Evolutionary conservation across 306 rosid genomes (phyloP), one percentile per base, ranked within the genome.

Genomic region (Lathyrus aphaca): DNA sequence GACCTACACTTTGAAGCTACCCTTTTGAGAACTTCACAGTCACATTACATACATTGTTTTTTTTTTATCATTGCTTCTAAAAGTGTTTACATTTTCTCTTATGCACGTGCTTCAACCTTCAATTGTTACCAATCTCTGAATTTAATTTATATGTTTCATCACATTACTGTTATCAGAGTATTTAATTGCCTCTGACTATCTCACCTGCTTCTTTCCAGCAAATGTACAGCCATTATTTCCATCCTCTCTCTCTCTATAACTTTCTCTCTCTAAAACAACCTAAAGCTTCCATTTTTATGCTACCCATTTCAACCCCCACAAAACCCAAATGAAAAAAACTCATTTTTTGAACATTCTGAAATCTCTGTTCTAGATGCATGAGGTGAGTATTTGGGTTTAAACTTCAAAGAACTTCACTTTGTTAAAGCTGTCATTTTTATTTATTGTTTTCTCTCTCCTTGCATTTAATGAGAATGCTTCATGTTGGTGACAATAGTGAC

Each of bases 71-170:
- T 67, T 74, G 64, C 64, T 8, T 64, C 15, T 42, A 10, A 48
- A 62, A 61, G 73, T 69, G 19, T 69, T 64, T 54, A 58, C 30
- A 35, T 42, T 42, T 42, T 42, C 90, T 87, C 63, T 65, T 80
- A 77, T 87, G 91, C 96, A 90, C 96, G 89, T 90, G 96, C 74
- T 83, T 85, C 65, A 82, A 63, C 80, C 86, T 82, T 80, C 85
- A 30, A 62, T 80, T 82, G 92, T 82, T 86, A 80, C 81, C 89
- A 76, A 85, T 81, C 85, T 79, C 86, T 82, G 37, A 80, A 78
- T 82, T 69, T 68, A 82, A 49, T 68, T 58, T 56, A 45, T 40
- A n/a, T 45, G 8, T 40, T 42, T 44, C 45, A 62, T 16, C 14
- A 14, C 39, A 63, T 9, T 8, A 13, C 43, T 60, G 63, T 65